phyloP scores from a whole-genome alignment of 192 early-diverging fungal genomes.

The Umbelopsis ramanniana region DNA sequence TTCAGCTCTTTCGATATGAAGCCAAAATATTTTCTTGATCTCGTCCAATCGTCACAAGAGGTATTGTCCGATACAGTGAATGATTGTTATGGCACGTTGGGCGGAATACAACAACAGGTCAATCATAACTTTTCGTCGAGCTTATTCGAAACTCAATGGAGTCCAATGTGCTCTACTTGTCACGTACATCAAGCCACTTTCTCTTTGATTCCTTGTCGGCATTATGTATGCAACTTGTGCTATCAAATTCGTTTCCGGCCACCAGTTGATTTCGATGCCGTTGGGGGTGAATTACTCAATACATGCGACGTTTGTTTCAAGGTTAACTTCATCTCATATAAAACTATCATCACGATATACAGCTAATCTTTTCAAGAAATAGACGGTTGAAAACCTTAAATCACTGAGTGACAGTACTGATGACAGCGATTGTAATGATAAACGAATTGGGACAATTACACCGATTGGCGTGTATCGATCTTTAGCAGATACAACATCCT shows the following conservation, averaged over 20 bases:
- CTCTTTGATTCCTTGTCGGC: background rate
- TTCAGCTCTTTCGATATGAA: background rate
- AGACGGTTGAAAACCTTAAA: too few species aligned
- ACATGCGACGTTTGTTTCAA: constrained; percentile 3
- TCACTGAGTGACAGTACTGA: background rate
- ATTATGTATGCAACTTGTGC: constrained; percentile 6
- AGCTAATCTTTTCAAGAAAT: too few species aligned
- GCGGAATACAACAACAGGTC: too few species aligned
- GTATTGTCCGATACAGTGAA: background rate
- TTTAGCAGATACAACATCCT: constrained; percentile 3
- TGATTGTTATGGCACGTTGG: background rate
- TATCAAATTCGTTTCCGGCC: constrained; percentile 8
- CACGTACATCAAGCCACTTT: background rate
- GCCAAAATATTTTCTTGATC: background rate
- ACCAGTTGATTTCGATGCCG: too few species aligned
- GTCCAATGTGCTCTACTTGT: background rate
- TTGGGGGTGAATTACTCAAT: background rate
- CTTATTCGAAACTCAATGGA: background rate
- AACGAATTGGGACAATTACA: background rate
- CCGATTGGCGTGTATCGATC: background rate
- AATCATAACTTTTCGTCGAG: too few species aligned
- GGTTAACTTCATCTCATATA: background rate
- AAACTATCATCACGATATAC: too few species aligned
- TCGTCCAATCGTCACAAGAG: background rate
- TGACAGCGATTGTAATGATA: background rate